Evolutionary conservation across 2,329 filamentous ascomycete species (phyloP).

Genomic region (Knufia fluminis): DNA sequence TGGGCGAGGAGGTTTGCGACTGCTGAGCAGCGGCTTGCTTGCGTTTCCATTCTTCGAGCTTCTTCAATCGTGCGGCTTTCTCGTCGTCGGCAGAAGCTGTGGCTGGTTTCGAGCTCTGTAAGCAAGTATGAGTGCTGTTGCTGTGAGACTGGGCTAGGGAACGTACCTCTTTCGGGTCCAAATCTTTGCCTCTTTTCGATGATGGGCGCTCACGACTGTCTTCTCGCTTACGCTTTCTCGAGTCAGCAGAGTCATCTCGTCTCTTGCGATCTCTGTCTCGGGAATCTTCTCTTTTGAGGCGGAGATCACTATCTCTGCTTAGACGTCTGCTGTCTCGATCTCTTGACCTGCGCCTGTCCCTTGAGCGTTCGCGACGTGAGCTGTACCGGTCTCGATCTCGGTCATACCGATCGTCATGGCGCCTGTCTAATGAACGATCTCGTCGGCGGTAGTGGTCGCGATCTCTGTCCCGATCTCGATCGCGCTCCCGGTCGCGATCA

Average conservation of each 20-base stretch:
- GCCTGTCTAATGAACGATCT: constrained; percentile 56
- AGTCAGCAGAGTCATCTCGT: constrained; percentile 64
- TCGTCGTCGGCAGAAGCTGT: constrained; percentile 57
- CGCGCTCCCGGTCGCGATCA: constrained; percentile 29
- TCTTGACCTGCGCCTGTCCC: constrained; percentile 55
- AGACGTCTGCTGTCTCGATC: constrained; percentile 47
- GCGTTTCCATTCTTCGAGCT: constrained; percentile 85
- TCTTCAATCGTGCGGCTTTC: constrained; percentile 70
- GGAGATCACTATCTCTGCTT: constrained; percentile 61
- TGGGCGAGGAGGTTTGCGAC: constrained; percentile 34
- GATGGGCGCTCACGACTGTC: constrained; percentile 51
- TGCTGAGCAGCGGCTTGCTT: constrained; percentile 58
- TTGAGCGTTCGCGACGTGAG: constrained; percentile 51
- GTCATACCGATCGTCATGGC: constrained; percentile 49
- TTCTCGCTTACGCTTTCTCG: constrained; percentile 57
- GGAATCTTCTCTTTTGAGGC: constrained; percentile 63
- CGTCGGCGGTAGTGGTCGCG: constrained; percentile 53
- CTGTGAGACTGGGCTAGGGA: neutral
- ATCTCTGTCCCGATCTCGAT: constrained; percentile 46
- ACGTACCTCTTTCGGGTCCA: constrained; percentile 51
- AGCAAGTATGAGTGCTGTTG: constrained; percentile 20
- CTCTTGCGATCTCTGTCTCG: constrained; percentile 54
- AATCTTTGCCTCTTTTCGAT: constrained; percentile 40
- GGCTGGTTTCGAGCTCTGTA: constrained; percentile 47
- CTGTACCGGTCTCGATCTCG: constrained; percentile 60